Conservation (phyloP, 139 green algal species). For the Desmodesmus armatus region DNA sequence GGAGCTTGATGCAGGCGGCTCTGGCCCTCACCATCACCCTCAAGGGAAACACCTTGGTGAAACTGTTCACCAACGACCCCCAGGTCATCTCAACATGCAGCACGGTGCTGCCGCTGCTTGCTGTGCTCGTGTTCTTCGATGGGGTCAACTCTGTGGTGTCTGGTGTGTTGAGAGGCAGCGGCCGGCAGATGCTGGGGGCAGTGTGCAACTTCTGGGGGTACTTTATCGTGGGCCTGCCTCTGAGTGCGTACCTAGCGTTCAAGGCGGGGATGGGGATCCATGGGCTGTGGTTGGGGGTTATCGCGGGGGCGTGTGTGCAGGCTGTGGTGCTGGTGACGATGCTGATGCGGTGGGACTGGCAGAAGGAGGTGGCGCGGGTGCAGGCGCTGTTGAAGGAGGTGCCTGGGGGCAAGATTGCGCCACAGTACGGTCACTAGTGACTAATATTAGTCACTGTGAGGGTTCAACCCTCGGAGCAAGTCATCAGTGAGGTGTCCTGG, state of each 20-base stretch:
- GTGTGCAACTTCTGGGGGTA: constrained; percentile 46
- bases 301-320: constrained; percentile 40
- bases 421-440: constrained; percentile 11
- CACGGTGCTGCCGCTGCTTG: constrained; percentile 45
- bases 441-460: too few species aligned
- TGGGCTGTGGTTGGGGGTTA: constrained; percentile 72
- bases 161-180: constrained; percentile 59
- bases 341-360: constrained; percentile 53
- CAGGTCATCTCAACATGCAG: constrained; percentile 15
- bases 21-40: not conserved
- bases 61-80: constrained; percentile 30
- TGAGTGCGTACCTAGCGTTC: constrained; percentile 66
- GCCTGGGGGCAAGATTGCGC: constrained; percentile 12
- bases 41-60: not conserved
- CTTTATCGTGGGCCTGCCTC: constrained; percentile 70
- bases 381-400: constrained; percentile 42
- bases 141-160: constrained; percentile 66
- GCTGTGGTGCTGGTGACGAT: constrained; percentile 46
- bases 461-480: too few species aligned
- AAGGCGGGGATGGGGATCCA: constrained; percentile 46
- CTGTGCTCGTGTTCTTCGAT: constrained; percentile 51
- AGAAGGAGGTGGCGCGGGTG: constrained; percentile 49
- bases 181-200: constrained; percentile 52
- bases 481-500: too few species aligned
- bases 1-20: constrained; percentile 25